These are phyloP conservation scores for Mortierella sp. DNA, from an alignment of 371 early-diverging fungal genomes.

Conservation along the genomic window DNA sequence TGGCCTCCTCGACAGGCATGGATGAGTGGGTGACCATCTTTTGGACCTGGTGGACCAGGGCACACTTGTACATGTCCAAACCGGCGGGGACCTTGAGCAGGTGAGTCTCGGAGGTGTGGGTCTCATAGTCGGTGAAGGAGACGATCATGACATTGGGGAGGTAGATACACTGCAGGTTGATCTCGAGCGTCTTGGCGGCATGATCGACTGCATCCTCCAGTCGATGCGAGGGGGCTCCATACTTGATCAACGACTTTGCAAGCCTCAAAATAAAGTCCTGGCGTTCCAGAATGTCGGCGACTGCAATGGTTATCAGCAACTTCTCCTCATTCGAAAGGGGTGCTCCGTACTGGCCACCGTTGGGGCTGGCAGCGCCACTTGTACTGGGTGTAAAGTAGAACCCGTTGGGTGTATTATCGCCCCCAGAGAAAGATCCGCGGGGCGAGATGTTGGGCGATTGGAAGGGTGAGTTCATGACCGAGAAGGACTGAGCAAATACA, in stretches of 20 bases:
- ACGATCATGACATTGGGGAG: conserved; percentile 78
- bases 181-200: conserved; percentile 67
- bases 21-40: conserved; percentile 63
- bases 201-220: conserved; percentile 76
- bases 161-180: conserved; percentile 71
- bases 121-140: conserved; percentile 80
- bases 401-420: conserved; percentile 16
- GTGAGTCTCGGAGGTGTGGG: conserved; percentile 82
- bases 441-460: conserved; percentile 41
- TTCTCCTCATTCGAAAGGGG: conserved; percentile 62
- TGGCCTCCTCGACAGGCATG: conserved; percentile 67
- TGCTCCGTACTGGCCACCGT: neutral
- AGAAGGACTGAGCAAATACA: conserved; percentile 25
- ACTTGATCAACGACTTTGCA: conserved; percentile 75
- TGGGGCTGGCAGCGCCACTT: neutral
- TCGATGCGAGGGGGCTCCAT: conserved; percentile 85
- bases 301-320: conserved; percentile 69
- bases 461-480: conserved; percentile 29
- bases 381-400: conserved; percentile 2
- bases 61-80: conserved; percentile 74
- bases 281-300: conserved; percentile 71
- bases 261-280: conserved; percentile 79
- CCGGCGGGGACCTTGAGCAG: conserved; percentile 69
- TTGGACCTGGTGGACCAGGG: conserved; percentile 68
- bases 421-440: conserved; percentile 39